A percentile compares a stretch with the other conserved stretches of the same genome.
Conservation (phyloP, 495 filamentous ascomycete genomes). For the Trichoderma orchidacearum region DNA sequence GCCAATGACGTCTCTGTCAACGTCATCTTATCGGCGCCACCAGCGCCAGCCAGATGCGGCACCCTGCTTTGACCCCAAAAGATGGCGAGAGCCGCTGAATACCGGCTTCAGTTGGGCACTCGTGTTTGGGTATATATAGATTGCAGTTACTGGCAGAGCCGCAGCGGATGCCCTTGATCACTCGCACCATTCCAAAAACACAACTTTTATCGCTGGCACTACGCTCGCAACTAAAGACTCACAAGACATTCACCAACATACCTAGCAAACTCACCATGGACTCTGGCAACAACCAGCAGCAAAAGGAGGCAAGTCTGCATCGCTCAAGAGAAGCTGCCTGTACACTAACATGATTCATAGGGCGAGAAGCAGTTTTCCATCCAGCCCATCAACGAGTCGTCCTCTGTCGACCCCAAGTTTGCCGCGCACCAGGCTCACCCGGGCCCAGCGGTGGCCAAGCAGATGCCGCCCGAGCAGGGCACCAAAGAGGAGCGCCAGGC, state of each 20-base stretch:
- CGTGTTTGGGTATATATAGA: no score
- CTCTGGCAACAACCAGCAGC: constrained; percentile 1
- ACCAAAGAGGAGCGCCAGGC: constrained; percentile 56
- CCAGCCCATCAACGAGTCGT: constrained; percentile 10
- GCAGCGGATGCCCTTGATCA: no score
- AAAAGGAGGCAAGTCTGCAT: constrained; percentile 2
- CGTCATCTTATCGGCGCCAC: neutral
- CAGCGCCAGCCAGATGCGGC: neutral
- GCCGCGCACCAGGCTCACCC: constrained; percentile 31
- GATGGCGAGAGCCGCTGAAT: no score
- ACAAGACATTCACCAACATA: neutral
- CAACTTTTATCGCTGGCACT: no score
- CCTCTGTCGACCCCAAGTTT: constrained; percentile 25
- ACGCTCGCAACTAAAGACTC: no score
- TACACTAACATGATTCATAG: neutral
- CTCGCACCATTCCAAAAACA: no score
- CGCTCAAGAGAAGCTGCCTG: neutral
- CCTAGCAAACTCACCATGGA: neutral
- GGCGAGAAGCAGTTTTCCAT: constrained; percentile 10
- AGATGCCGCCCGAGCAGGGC: constrained; percentile 35
- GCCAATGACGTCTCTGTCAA: neutral
- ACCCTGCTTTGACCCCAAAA: neutral
- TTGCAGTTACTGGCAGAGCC: no score
- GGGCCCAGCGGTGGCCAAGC: constrained; percentile 32
- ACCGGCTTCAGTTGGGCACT: neutral